Percentiles rank a stretch among this genome's conserved stretches.
Conservation (phyloP, 139 green algal genomes). For the Desmodesmus armatus region DNA sequence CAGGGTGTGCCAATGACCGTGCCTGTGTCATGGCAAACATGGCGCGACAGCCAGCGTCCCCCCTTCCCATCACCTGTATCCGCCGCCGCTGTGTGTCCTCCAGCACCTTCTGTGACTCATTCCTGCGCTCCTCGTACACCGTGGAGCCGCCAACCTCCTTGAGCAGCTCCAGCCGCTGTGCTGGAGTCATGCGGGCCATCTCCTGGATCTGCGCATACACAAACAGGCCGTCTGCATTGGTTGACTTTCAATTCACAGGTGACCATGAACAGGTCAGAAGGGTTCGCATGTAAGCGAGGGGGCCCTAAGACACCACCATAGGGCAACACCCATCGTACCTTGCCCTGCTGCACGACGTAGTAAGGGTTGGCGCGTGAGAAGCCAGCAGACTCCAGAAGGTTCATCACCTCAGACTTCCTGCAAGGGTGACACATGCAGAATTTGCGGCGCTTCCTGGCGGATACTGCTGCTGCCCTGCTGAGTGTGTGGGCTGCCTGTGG, state of each 20-base stretch:
- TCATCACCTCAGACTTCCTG: constrained; percentile 94
- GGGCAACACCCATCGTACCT: constrained; percentile 59
- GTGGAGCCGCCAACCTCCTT: constrained; percentile 98
- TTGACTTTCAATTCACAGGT: too few species aligned
- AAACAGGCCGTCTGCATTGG: neutral
- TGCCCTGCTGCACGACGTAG: constrained; percentile 99
- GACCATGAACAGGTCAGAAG: too few species aligned
- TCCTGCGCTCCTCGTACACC: constrained; percentile 93
- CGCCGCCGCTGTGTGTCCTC: constrained; percentile 82
- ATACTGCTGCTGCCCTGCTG: neutral
- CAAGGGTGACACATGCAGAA: neutral
- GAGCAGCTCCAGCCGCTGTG: constrained; percentile 94
- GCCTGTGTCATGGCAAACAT: too few species aligned
- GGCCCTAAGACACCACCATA: neutral
- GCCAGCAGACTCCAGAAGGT: constrained; percentile 96
- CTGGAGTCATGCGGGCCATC: constrained; percentile 87
- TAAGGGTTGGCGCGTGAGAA: constrained; percentile 98
- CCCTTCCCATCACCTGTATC: constrained; percentile 13
- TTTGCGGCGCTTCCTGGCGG: neutral
- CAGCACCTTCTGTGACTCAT: constrained; percentile 91
- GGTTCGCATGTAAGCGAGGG: too few species aligned
- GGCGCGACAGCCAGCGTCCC: too few species aligned
- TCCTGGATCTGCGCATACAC: constrained; percentile 71
- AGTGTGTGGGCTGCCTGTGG: neutral
- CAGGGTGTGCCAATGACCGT: too few species aligned